Conservation (phyloP, 2,329 filamentous ascomycete genomes). For the Exserohilum rostratum region DNA sequence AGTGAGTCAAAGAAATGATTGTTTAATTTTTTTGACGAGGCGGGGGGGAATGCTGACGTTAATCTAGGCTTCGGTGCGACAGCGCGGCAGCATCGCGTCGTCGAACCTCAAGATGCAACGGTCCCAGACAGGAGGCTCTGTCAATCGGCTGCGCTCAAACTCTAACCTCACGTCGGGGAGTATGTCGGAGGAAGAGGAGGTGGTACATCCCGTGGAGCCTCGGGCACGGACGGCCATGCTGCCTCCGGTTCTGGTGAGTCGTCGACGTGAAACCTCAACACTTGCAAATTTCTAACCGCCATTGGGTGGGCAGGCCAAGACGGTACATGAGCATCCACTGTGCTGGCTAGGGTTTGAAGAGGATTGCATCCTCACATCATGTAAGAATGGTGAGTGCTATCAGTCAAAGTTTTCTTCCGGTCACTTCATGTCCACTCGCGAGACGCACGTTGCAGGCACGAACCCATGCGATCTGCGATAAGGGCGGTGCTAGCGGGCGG, state of each 20-base stretch:
- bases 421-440: slow-evolving; percentile 14
- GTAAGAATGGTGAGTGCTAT: slow-evolving; percentile 74
- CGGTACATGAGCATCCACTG: slow-evolving; percentile 82
- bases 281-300: slow-evolving; percentile 5
- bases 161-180: slow-evolving; percentile 65
- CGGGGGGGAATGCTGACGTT: slow-evolving; percentile 2
- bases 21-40: background rate
- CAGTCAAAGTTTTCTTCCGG: slow-evolving; percentile 16
- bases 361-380: slow-evolving; percentile 89
- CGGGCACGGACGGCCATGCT: slow-evolving; percentile 81
- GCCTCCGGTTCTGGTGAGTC: slow-evolving; percentile 83
- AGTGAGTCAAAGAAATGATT: slow-evolving; percentile 52
- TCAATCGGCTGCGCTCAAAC: slow-evolving; percentile 70
- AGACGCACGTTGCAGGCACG: slow-evolving; percentile 12
- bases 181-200: slow-evolving; percentile 65
- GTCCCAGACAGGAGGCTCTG: slow-evolving; percentile 66
- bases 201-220: slow-evolving; percentile 84
- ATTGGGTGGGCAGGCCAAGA: slow-evolving; percentile 68
- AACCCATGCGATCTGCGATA: slow-evolving; percentile 22
- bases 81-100: slow-evolving; percentile 60
- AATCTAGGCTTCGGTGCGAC: slow-evolving; percentile 59
- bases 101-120: slow-evolving; percentile 52
- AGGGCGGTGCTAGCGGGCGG: slow-evolving; percentile 27
- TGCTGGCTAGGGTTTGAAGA: slow-evolving; percentile 94
- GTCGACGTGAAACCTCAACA: slow-evolving; percentile 3